Percentiles rank a stretch among this genome's conserved stretches.
Conservation (phyloP, 805 yeast genomes). For the Cyberlindnera misumaiensis region DNA sequence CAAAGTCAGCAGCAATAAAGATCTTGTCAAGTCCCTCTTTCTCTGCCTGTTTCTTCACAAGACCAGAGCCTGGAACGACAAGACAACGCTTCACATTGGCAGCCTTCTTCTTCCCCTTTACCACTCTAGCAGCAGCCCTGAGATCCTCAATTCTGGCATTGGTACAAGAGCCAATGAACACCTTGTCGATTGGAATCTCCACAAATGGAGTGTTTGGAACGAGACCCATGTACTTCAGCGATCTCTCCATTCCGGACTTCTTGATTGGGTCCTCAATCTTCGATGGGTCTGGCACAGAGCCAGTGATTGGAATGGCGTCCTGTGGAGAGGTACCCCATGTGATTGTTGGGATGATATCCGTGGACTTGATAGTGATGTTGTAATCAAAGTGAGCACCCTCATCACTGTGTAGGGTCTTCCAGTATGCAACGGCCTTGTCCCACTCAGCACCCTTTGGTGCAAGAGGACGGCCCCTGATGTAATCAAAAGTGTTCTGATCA, state of each 20-base stretch:
- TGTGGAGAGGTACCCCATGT: constrained; percentile 99
- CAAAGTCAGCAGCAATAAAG: constrained; percentile 88
- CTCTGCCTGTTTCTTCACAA: constrained; percentile 91
- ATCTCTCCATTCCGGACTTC: constrained; percentile 82
- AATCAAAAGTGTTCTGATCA: constrained; percentile 81
- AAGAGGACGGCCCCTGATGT: constrained; percentile 88
- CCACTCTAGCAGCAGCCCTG: constrained; percentile 91
- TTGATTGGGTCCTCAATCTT: constrained; percentile 62
- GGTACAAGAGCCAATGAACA: constrained; percentile 96
- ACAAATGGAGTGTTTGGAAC: constrained; percentile 71
- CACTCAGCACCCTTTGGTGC: constrained; percentile 93
- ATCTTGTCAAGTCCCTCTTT: constrained; percentile 89
- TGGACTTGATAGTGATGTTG: constrained; percentile 73
- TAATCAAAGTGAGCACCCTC: constrained; percentile 85
- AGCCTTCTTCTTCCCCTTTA: constrained; percentile 84
- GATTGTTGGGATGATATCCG: constrained; percentile 88
- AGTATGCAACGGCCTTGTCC: constrained; percentile 89
- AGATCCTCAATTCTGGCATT: constrained; percentile 96
- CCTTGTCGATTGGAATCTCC: constrained; percentile 81
- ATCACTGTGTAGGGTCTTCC: constrained; percentile 85
- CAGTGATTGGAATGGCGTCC: constrained; percentile 94
- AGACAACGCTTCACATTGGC: constrained; percentile 71
- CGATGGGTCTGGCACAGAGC: constrained; percentile 86
- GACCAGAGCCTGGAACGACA: constrained; percentile 97
- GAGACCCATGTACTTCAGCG: constrained; percentile 89